Conservation (phyloP, 75 land plant genomes). For the Chamaecyparis obtusa region DNA sequence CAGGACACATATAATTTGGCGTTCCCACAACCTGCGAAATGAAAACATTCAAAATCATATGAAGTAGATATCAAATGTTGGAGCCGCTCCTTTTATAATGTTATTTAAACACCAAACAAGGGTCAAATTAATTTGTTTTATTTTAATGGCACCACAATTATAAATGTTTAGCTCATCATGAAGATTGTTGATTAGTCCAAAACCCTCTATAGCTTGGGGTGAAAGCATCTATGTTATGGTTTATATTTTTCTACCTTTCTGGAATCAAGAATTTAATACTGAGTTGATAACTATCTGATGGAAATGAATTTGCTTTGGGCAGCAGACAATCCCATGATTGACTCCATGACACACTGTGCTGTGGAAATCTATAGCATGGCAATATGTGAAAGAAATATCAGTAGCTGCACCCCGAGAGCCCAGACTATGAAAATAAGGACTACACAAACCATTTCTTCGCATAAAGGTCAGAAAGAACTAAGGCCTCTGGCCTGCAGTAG, state of each 20-base stretch:
- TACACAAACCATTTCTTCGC: not conserved
- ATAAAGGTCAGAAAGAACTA: not conserved
- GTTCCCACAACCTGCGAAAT: constrained; percentile 79
- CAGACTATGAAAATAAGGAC: not conserved
- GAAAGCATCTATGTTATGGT: not conserved
- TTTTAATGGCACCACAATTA: not conserved
- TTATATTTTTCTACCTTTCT: not conserved
- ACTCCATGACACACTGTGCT: not conserved
- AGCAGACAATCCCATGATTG: not conserved
- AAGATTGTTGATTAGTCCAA: not conserved
- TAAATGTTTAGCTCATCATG: not conserved
- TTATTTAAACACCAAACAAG: not conserved
- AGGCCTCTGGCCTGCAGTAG: not conserved
- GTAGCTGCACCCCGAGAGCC: not conserved
- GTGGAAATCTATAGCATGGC: not conserved
- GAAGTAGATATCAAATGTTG: not conserved
- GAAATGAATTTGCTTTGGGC: not conserved
- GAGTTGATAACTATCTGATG: not conserved
- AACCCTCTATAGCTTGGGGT: not conserved
- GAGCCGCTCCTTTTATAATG: not conserved
- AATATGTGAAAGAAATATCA: not conserved
- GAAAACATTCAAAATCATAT: not conserved
- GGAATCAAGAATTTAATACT: not conserved
- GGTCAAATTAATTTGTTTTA: not conserved
- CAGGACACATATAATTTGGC: constrained; percentile 92